These are phyloP conservation scores for Heterobasidion annosum DNA, from an alignment of 1,284 basidiomycete genomes.

Conservation along the genomic window DNA sequence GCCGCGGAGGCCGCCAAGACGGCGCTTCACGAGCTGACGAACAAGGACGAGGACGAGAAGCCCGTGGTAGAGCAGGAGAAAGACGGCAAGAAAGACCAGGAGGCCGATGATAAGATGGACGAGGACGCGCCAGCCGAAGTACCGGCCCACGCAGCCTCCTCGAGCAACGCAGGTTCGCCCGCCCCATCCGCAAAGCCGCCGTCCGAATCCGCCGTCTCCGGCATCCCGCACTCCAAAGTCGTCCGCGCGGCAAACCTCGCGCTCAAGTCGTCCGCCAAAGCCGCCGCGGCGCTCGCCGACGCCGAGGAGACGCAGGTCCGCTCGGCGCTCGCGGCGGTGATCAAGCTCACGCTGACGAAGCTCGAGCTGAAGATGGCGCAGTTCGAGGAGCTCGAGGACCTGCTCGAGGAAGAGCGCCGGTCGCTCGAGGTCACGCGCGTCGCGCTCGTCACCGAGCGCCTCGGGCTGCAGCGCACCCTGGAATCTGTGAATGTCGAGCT, in stretches of 20 bases:
- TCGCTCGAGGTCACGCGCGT: conserved; percentile 64
- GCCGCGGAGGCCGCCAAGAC: conserved; percentile 92
- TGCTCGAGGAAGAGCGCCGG: conserved; percentile 80
- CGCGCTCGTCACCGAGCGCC: conserved; percentile 57
- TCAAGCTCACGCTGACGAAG: conserved; percentile 89
- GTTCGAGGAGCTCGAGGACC: conserved; percentile 86
- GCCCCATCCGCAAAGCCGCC: conserved; percentile 13
- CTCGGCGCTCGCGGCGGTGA: conserved; percentile 74
- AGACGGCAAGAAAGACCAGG: conserved; percentile 14
- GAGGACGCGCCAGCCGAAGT: conserved; percentile 13
- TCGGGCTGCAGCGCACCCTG: conserved; percentile 55
- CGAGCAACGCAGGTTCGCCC: conserved; percentile 13
- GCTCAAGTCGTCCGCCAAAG: conserved; percentile 83
- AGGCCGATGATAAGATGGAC: conserved; percentile 22
- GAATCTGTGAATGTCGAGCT: conserved; percentile 58
- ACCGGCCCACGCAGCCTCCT: conserved; percentile 1
- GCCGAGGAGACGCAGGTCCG: conserved; percentile 82
- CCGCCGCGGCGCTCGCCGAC: conserved; percentile 76
- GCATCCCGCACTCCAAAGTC: conserved; percentile 67
- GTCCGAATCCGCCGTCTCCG: conserved; percentile 21
- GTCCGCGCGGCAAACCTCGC: conserved; percentile 78
- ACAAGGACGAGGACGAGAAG: conserved; percentile 19
- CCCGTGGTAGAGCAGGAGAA: conserved; percentile 16
- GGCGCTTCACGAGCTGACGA: conserved; percentile 73
- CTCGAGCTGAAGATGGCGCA: conserved; percentile 90